A percentile compares a stretch with the other conserved stretches of the same genome.
Evolutionary conservation across 2,329 filamentous ascomycete species (phyloP).

Genomic region (Scopulariopsis brevicaulis): DNA sequence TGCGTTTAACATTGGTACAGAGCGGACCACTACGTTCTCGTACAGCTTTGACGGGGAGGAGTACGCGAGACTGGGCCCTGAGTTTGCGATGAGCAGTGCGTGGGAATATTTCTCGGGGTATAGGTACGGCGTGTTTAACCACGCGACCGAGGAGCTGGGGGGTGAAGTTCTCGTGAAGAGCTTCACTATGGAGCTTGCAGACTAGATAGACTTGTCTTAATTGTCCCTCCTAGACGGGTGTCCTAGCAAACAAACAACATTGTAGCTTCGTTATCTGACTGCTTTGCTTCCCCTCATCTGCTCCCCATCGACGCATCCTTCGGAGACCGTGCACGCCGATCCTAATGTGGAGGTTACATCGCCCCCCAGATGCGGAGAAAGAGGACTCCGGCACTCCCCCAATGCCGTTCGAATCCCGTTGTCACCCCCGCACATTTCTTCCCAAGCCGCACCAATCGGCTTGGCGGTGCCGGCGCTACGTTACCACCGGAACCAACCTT

Average conservation of each 20-base stretch:
- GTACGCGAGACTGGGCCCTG: conserved; percentile 22
- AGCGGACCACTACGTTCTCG: conserved; percentile 10
- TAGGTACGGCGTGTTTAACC: conserved; percentile 36
- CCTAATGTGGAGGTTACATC: background rate
- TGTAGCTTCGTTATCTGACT: background rate
- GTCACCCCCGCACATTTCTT: background rate
- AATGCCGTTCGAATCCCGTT: background rate
- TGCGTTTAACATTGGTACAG: conserved; percentile 2
- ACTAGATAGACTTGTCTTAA: background rate
- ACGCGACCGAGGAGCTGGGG: conserved; percentile 23
- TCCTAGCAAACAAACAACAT: background rate
- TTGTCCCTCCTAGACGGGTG: background rate
- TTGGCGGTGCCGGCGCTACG: background rate
- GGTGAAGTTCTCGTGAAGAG: conserved; percentile 10
- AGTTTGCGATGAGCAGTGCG: conserved; percentile 21
- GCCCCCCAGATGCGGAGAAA: background rate
- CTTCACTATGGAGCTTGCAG: conserved; percentile 3
- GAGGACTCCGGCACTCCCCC: background rate
- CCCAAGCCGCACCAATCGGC: background rate
- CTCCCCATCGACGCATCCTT: background rate
- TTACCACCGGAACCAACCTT: background rate
- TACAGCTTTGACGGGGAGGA: conserved; percentile 30
- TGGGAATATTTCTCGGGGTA: conserved; percentile 37
- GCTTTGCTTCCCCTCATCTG: background rate
- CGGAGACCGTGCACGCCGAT: background rate